Percentiles rank a stretch among this genome's conserved stretches.
These are phyloP conservation scores for Nicotiana noctiflora DNA, from an alignment of 257 asterid species.

Conservation along the genomic window DNA sequence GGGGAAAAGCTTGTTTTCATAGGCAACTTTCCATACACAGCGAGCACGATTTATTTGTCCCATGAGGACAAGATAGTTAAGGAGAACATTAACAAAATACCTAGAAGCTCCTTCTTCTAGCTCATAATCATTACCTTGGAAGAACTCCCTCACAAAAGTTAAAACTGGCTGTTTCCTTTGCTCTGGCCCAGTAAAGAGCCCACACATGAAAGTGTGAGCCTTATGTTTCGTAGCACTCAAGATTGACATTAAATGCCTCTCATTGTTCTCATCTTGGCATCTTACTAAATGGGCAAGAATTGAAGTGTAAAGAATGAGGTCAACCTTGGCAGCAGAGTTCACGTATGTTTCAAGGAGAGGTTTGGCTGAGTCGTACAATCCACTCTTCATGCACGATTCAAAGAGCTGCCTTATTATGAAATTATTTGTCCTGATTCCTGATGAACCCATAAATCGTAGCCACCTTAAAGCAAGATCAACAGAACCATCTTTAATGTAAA, in stretches of 20 bases:
- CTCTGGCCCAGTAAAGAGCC: slow-evolving; percentile 89
- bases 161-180: slow-evolving; percentile 83
- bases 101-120: slow-evolving; percentile 89
- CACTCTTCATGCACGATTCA: slow-evolving; percentile 91
- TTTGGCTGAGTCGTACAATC: slow-evolving; percentile 81
- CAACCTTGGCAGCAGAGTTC: slow-evolving; percentile 68
- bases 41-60: slow-evolving; percentile 98
- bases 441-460: slow-evolving; percentile 93
- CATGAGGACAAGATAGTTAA: slow-evolving; percentile 92
- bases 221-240: slow-evolving; percentile 76
- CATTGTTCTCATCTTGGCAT: slow-evolving; percentile 82
- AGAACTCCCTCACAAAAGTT: slow-evolving; percentile 81
- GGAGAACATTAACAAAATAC: slow-evolving; percentile 88
- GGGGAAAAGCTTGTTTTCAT: slow-evolving; percentile 89
- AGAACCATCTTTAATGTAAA: slow-evolving; percentile 84
- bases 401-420: slow-evolving; percentile 90
- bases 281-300: slow-evolving; percentile 84
- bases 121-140: slow-evolving; percentile 78
- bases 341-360: slow-evolving; percentile 89
- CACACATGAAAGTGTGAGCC: slow-evolving; percentile 88
- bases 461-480: slow-evolving; percentile 91
- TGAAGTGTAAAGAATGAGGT: slow-evolving; percentile 89
- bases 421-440: slow-evolving; percentile 85
- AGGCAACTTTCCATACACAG: slow-evolving; percentile 98
- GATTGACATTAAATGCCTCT: slow-evolving; percentile 92